Conservation (phyloP, 345 rosid genomes). For the Ceriops zippeliana region DNA sequence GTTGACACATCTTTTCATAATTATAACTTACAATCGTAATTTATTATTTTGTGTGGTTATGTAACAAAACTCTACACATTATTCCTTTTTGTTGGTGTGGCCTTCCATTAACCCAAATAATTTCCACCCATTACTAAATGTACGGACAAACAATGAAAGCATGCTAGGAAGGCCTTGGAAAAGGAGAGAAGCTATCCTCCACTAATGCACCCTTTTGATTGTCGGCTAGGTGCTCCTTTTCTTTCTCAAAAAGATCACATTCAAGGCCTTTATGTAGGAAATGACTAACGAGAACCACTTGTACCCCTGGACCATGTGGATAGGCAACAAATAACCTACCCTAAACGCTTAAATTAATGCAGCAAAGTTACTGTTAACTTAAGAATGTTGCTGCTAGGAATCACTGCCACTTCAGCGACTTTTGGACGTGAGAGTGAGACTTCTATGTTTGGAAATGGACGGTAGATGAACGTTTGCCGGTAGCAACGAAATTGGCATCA, state of each 20-base stretch:
- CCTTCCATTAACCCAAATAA: neutral
- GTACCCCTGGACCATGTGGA: constrained; percentile 26
- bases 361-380: constrained; percentile 9
- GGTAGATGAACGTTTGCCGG: constrained; percentile 11
- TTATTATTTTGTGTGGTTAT: neutral
- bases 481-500: constrained; percentile 10
- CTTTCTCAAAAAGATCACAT: neutral
- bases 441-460: constrained; percentile 28
- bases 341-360: constrained; percentile 22
- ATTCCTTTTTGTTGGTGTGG: neutral
- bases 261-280: neutral
- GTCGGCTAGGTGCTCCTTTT: constrained; percentile 41
- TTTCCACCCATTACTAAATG: constrained; percentile 11
- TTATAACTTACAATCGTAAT: neutral
- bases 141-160: constrained; percentile 22
- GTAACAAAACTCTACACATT: neutral
- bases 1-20: neutral
- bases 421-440: constrained; percentile 4
- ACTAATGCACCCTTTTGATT: constrained; percentile 30
- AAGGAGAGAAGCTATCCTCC: constrained; percentile 45
- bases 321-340: constrained; percentile 30
- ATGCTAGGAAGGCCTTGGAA: constrained; percentile 12
- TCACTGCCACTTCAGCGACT: constrained; percentile 8
- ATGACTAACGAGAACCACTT: neutral
- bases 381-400: constrained; percentile 15